Conservation (phyloP, 371 early-diverging fungal genomes). For the Lichtheimia ornata region DNA sequence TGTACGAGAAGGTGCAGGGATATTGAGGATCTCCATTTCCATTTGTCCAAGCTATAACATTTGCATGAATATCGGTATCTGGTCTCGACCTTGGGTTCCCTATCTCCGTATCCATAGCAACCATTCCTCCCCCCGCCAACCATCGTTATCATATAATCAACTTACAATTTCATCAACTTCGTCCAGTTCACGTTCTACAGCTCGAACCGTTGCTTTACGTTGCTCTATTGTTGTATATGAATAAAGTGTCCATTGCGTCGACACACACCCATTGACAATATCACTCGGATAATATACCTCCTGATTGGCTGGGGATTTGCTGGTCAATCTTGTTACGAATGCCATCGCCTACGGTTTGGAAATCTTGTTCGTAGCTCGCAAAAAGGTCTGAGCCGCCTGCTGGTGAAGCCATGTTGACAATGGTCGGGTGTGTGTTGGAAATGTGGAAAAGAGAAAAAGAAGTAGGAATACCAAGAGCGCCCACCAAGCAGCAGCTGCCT, state of each 20-base stretch:
- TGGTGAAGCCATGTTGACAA: conserved; percentile 33
- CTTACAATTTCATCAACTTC: conserved; percentile 90
- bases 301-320: conserved; percentile 59
- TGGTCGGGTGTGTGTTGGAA: too few relatives aligned
- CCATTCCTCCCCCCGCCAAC: background rate
- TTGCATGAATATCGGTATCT: background rate
- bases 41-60: conserved; percentile 80
- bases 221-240: conserved; percentile 52
- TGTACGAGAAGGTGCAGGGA: conserved; percentile 66
- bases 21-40: conserved; percentile 86
- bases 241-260: background rate
- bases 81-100: background rate
- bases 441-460: too few relatives aligned
- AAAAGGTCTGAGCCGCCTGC: conserved; percentile 75
- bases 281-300: conserved; percentile 41
- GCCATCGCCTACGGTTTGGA: conserved; percentile 60
- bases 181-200: conserved; percentile 84
- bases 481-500: too few relatives aligned
- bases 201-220: conserved; percentile 71
- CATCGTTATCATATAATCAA: background rate
- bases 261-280: too few relatives aligned
- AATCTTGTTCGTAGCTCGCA: conserved; percentile 88
- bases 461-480: too few relatives aligned
- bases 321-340: conserved; percentile 64
- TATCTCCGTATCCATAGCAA: background rate